Evolutionary conservation across 768 basidiomycete genomes (phyloP), one percentile per base, ranked within the genome.

Genomic region (Rhodosporidiobolus sp.): DNA sequence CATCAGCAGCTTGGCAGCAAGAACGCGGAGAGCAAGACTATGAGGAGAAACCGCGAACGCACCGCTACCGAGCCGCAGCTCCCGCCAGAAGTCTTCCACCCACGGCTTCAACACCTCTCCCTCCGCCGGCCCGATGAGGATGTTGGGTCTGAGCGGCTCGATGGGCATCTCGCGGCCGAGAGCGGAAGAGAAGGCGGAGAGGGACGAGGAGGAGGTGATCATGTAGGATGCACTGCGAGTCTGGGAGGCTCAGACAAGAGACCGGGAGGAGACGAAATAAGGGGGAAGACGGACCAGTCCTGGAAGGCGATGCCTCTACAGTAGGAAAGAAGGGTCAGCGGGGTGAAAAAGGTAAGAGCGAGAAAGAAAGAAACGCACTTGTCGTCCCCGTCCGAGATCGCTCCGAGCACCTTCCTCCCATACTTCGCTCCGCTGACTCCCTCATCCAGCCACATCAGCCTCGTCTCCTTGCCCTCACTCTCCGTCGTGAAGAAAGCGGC

Each of bases 161-260:
- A 67, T 55, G 24, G 50, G 19, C 66, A 67, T 67, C 28, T 52
- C 38, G 32, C 59, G 66, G 5, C 66, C 66, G 50, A 67, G 58
- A 16, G 43, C 24, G 3, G 7, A 10, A 17, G 38, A 30, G 28
- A 63, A 38, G n/a, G n/a, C 52, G 50, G 19, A 50, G 45, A 48
- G 64, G 5, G 64, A 56, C 7, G 55, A 20, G 28, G 64, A 46
- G 9, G 64, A 56, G 53, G 54, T 55, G 46, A 65, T 55, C 52
- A 57, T 66, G 56, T 49, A 66, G n/a, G 48, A 34, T 1, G 46
- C 45, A 30, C 60, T 48, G 32, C 12, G 1, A n/a, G 28, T 32
- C 48, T 20, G 34, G 19, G 8, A 20, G 5, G 19, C 24, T 10
- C 17, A 24, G 26, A 6, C 4, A 58, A 12, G 14, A n/a, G 19